Conservation (phyloP, 2,329 filamentous ascomycete genomes). For the Colletotrichum theobromicola region DNA sequence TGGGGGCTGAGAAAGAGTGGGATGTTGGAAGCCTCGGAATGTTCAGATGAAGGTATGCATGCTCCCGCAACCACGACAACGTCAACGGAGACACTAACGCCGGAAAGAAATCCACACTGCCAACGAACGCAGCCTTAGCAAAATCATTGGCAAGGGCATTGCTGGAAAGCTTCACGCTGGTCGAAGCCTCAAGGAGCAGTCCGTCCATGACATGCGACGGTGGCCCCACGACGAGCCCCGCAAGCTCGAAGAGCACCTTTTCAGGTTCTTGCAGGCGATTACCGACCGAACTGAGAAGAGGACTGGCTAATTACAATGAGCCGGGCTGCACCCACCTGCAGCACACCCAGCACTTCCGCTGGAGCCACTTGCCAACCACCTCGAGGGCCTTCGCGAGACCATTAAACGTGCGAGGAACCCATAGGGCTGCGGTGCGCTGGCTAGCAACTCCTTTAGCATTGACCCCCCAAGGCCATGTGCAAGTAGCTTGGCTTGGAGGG, state of each 20-base stretch:
- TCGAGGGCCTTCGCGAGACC: conserved; percentile 77
- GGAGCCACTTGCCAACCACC: conserved; percentile 77
- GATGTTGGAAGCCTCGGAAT: conserved; percentile 54
- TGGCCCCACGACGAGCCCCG: conserved; percentile 79
- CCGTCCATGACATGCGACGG: conserved; percentile 74
- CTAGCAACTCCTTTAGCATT: conserved; percentile 83
- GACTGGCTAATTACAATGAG: conserved; percentile 82
- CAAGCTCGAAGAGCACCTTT: conserved; percentile 71
- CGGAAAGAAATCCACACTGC: conserved; percentile 50
- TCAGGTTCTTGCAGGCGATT: conserved; percentile 72
- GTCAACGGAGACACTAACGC: conserved; percentile 17
- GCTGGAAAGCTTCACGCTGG: conserved; percentile 76
- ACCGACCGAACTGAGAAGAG: conserved; percentile 74
- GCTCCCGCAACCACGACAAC: conserved; percentile 36
- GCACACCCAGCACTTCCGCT: conserved; percentile 79
- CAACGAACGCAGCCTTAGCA: conserved; percentile 63
- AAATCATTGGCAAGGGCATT: conserved; percentile 73
- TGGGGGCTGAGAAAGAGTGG: conserved; percentile 61
- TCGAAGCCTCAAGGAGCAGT: conserved; percentile 74
- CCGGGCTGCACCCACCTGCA: conserved; percentile 90
- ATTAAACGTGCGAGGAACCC: conserved; percentile 74
- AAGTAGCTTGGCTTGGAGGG: conserved; percentile 81
- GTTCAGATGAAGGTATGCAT: conserved; percentile 35
- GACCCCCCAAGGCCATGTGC: conserved; percentile 78
- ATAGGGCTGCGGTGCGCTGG: conserved; percentile 77